Percentiles rank a stretch among this genome's conserved stretches.
Evolutionary conservation across 768 basidiomycete genomes (phyloP).

Genomic region (Suillus decipiens): DNA sequence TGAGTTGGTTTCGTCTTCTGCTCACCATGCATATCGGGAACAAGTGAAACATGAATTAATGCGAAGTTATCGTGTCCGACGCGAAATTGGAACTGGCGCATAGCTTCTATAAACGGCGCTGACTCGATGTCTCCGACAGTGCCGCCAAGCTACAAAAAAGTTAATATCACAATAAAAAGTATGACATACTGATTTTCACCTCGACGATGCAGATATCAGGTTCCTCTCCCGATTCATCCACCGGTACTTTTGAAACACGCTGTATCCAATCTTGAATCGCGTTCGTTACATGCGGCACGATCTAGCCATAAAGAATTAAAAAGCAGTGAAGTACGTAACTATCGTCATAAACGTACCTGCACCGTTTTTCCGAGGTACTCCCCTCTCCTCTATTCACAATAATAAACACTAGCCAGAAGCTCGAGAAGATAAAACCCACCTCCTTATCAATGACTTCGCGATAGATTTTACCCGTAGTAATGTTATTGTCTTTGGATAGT

Average conservation of each 20-base stretch:
- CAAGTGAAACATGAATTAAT: slow-evolving; percentile 93
- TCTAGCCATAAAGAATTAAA: slow-evolving; percentile 44
- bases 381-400: slow-evolving; percentile 59
- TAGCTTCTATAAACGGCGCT: slow-evolving; percentile 96
- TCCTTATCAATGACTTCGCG: slow-evolving; percentile 95
- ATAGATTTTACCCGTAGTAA: slow-evolving; percentile 99
- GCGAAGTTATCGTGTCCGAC: slow-evolving; percentile 97
- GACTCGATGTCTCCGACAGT: slow-evolving; percentile 99
- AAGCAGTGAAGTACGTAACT: background rate
- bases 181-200: slow-evolving; percentile 44
- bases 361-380: slow-evolving; percentile 97
- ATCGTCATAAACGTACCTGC: slow-evolving; percentile 55
- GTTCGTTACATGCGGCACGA: slow-evolving; percentile 94
- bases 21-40: slow-evolving; percentile 98
- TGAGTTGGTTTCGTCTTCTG: slow-evolving; percentile 99
- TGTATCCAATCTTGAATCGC: slow-evolving; percentile 99
- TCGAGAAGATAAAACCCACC: slow-evolving; percentile 48
- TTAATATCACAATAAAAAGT: slow-evolving; percentile 8
- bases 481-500: slow-evolving; percentile 92
- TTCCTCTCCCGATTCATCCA: slow-evolving; percentile 89
- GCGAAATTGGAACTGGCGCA: slow-evolving; percentile 99
- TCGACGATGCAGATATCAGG: slow-evolving; percentile 98
- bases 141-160: slow-evolving; percentile 76
- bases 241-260: slow-evolving; percentile 90
- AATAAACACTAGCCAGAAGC: slow-evolving; percentile 16